Percentiles rank a stretch among this genome's conserved stretches.
These are phyloP conservation scores for Centrapalus pauciflorus DNA, from an alignment of 129 eudicot species.

Conservation along the genomic window DNA sequence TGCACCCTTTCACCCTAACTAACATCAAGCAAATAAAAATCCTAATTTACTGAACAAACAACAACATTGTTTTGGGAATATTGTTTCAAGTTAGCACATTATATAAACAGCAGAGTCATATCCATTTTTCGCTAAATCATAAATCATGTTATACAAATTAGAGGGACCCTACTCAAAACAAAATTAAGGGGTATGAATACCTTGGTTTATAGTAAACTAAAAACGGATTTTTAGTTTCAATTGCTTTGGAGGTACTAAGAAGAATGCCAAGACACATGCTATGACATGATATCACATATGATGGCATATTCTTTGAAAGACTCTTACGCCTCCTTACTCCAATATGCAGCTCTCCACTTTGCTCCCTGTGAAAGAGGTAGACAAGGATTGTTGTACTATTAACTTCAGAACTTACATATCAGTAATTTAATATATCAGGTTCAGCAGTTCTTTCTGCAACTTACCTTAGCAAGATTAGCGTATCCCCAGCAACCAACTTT, in stretches of 20 bases:
- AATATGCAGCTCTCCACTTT: constrained; percentile 73
- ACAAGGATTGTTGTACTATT: neutral
- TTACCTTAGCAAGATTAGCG: constrained; percentile 84
- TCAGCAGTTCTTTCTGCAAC: no score
- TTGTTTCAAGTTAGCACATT: no score
- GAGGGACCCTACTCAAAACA: no score
- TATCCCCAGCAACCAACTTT: constrained; percentile 89
- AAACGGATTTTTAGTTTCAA: constrained; percentile 59
- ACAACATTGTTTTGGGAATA: no score
- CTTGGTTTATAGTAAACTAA: constrained; percentile 93
- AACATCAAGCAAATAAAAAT: no score
- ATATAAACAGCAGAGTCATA: no score
- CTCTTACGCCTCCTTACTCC: constrained; percentile 71
- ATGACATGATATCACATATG: constrained; percentile 93
- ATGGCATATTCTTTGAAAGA: constrained; percentile 83
- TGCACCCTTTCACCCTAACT: no score
- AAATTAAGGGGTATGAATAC: no score
- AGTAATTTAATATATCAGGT: no score
- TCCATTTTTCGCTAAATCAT: neutral
- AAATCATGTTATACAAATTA: neutral
- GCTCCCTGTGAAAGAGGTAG: constrained; percentile 72
- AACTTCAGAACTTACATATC: neutral
- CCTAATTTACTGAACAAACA: no score
- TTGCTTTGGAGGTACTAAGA: constrained; percentile 94
- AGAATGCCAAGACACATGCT: constrained; percentile 97